phyloP scores from a whole-genome alignment of 345 rosid genomes.

The Gossypioides kirkii region DNA sequence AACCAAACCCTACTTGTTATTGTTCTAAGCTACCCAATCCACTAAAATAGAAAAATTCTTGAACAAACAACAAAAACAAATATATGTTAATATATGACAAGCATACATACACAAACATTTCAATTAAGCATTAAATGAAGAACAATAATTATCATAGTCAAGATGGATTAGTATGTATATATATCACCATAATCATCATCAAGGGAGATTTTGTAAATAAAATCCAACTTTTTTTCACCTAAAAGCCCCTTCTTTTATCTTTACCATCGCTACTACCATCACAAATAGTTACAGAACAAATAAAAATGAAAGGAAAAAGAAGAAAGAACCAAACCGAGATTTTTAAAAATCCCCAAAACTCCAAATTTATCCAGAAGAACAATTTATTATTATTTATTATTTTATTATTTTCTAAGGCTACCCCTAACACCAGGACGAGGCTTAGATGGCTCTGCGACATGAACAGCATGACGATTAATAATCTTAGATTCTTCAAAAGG shows the following conservation, averaged over 20 bases:
- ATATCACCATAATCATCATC: neutral
- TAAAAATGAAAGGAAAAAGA: neutral
- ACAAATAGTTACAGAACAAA: neutral
- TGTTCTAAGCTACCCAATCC: neutral
- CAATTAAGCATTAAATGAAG: neutral
- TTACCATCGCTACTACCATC: neutral
- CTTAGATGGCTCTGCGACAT: slow-evolving; percentile 27
- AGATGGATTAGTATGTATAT: neutral
- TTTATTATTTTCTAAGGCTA: slow-evolving; percentile 45
- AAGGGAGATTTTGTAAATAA: neutral
- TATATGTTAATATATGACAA: neutral
- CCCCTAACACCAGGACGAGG: slow-evolving; percentile 53
- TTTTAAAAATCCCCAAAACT: neutral
- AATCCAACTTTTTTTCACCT: neutral
- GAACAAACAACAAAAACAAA: neutral
- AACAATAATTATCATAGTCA: neutral
- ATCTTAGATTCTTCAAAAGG: slow-evolving; percentile 70
- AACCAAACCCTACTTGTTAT: neutral
- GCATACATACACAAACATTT: neutral
- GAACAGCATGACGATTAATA: slow-evolving; percentile 50
- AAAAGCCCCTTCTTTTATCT: neutral
- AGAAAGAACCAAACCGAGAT: neutral
- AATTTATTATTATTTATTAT: neutral
- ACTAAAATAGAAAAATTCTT: neutral
- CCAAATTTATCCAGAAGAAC: neutral